A percentile compares a stretch with the other conserved stretches of the same genome.
These are phyloP conservation scores for Schizosaccharomyces lindneri DNA, from an alignment of 805 yeast species.

Conservation along the genomic window DNA sequence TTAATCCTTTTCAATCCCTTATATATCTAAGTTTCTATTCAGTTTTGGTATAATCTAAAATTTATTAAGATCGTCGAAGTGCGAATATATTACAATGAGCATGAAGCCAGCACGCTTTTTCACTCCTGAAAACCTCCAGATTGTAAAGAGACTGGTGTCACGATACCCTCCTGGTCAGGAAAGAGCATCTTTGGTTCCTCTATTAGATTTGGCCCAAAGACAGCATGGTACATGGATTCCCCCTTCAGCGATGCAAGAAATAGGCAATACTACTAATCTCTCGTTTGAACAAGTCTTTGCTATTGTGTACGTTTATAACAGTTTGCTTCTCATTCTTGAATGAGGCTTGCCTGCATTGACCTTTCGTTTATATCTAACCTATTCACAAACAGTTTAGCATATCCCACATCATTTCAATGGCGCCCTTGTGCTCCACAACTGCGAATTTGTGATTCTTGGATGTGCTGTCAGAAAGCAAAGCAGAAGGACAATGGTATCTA, in stretches of 20 bases:
- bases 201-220: neutral
- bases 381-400: neutral
- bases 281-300: neutral
- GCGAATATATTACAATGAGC: neutral
- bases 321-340: neutral
- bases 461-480: neutral
- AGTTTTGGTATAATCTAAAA: no score
- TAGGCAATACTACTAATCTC: neutral
- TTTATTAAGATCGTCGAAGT: neutral
- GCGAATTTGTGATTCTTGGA: neutral
- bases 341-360: no score
- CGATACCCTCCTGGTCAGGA: neutral
- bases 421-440: neutral
- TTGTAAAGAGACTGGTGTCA: neutral
- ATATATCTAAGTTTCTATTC: no score
- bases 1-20: no score
- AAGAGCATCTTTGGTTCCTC: neutral
- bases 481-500: neutral
- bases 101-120: neutral
- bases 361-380: neutral
- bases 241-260: neutral
- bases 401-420: neutral
- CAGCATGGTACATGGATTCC: neutral
- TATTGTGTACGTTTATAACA: neutral
- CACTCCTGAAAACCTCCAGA: neutral